A percentile compares a stretch with the other conserved stretches of the same genome.
Conservation (phyloP, 306 rosid species). For the Mimosa pudica region DNA sequence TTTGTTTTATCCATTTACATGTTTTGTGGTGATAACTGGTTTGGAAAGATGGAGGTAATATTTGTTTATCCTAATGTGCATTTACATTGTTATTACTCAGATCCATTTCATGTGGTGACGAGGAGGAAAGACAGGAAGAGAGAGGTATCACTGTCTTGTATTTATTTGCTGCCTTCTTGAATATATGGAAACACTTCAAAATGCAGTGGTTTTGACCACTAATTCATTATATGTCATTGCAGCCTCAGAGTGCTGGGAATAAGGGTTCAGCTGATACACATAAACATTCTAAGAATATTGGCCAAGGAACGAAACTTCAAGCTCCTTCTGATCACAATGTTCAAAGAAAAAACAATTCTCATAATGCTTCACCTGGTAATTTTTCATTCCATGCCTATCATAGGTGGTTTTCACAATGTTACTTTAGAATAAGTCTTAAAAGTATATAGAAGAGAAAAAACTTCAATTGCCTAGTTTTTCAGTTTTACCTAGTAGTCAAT, state of each 20-base stretch:
- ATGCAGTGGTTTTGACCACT: background rate
- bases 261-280: conserved; percentile 49
- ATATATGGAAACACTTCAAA: background rate
- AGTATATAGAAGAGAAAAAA: background rate
- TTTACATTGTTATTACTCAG: conserved; percentile 45
- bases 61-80: conserved; percentile 26
- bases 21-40: background rate
- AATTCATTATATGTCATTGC: conserved; percentile 32
- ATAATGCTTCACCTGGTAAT: conserved; percentile 64
- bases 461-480: background rate
- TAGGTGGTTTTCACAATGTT: background rate
- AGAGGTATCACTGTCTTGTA: conserved; percentile 58
- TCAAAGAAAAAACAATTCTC: conserved; percentile 66
- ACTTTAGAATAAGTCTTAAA: background rate
- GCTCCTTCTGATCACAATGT: conserved; percentile 58
- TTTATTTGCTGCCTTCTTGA: conserved; percentile 27
- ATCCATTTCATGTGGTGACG: conserved; percentile 92
- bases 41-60: background rate
- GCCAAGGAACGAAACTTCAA: conserved; percentile 56
- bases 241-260: conserved; percentile 59
- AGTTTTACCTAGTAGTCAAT: background rate
- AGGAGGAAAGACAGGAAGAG: conserved; percentile 89
- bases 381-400: background rate
- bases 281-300: conserved; percentile 57
- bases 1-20: background rate